Conservation (phyloP, 805 yeast genomes). For the Teunomyces barrocoloradensis region DNA sequence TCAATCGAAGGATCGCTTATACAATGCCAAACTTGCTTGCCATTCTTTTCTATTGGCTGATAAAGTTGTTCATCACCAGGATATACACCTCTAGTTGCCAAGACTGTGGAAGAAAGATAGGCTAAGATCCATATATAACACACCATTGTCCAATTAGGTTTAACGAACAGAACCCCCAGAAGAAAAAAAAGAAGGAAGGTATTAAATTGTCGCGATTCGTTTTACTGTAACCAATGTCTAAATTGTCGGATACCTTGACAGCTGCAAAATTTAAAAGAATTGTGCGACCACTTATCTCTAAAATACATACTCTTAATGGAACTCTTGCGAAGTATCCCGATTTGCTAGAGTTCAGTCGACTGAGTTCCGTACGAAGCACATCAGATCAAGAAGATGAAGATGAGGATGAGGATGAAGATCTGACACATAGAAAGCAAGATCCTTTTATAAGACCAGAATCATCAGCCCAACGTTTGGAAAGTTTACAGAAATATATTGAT, state of each 20-base stretch:
- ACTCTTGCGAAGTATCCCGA: slow-evolving; percentile 25
- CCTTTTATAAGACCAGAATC: slow-evolving; percentile 12
- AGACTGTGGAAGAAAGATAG: slow-evolving; percentile 5
- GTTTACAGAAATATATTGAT: slow-evolving; percentile 24
- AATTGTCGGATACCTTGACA: background rate
- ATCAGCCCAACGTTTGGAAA: slow-evolving; percentile 22
- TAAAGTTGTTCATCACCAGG: background rate
- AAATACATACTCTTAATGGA: slow-evolving; percentile 34
- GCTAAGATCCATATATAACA: background rate
- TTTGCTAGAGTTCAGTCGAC: slow-evolving; percentile 12
- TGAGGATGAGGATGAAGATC: background rate
- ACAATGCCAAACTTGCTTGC: slow-evolving; percentile 59
- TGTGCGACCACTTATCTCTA: slow-evolving; percentile 36
- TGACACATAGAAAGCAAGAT: background rate
- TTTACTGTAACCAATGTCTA: background rate
- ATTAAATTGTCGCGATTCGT: background rate
- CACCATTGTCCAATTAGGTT: background rate
- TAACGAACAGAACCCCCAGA: background rate
- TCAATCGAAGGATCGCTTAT: slow-evolving; percentile 62
- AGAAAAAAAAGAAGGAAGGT: background rate
- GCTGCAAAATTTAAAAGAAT: slow-evolving; percentile 30
- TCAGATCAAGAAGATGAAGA: background rate
- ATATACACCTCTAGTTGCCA: slow-evolving; percentile 1
- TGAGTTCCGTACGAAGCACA: slow-evolving; percentile 1
- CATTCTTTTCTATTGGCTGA: background rate